These are phyloP conservation scores for Madurella fahalii DNA, from an alignment of 2,329 filamentous ascomycete genomes.

Conservation along the genomic window DNA sequence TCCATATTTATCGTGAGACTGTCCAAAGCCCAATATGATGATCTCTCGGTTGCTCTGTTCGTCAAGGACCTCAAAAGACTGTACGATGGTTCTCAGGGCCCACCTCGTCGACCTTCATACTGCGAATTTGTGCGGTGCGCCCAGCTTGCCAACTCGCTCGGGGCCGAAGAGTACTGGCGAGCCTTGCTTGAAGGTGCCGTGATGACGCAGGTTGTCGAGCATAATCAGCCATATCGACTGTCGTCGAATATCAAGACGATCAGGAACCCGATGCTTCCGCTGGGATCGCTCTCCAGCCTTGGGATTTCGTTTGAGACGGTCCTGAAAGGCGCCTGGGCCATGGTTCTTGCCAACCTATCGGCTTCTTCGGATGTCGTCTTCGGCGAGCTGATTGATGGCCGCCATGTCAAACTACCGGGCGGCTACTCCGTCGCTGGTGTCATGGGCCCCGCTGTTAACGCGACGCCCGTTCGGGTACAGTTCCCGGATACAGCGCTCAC, in stretches of 20 bases:
- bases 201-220: slow-evolving; percentile 45
- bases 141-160: slow-evolving; percentile 34
- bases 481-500: slow-evolving; percentile 42
- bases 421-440: slow-evolving; percentile 54
- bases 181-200: slow-evolving; percentile 41
- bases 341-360: slow-evolving; percentile 49
- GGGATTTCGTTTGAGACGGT: slow-evolving; percentile 49
- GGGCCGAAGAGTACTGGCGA: slow-evolving; percentile 44
- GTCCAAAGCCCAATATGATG: slow-evolving; percentile 48
- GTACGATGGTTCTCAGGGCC: slow-evolving; percentile 37
- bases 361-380: slow-evolving; percentile 51
- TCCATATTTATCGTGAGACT: slow-evolving; percentile 46
- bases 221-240: slow-evolving; percentile 38
- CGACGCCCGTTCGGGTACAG: slow-evolving; percentile 46
- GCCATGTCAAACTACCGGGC: slow-evolving; percentile 39
- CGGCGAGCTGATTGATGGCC: slow-evolving; percentile 49
- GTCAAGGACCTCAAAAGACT: slow-evolving; percentile 47
- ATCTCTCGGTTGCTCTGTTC: slow-evolving; percentile 41
- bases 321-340: slow-evolving; percentile 55
- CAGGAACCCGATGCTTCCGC: slow-evolving; percentile 35
- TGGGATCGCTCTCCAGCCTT: slow-evolving; percentile 40
- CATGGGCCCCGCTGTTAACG: slow-evolving; percentile 43
- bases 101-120: slow-evolving; percentile 40
- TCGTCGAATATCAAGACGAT: slow-evolving; percentile 39
- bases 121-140: slow-evolving; percentile 45